Evolutionary conservation across 73 alveolate genomes (phyloP), one percentile per base, ranked within the genome.

Genomic region (Diophrys sp.): DNA sequence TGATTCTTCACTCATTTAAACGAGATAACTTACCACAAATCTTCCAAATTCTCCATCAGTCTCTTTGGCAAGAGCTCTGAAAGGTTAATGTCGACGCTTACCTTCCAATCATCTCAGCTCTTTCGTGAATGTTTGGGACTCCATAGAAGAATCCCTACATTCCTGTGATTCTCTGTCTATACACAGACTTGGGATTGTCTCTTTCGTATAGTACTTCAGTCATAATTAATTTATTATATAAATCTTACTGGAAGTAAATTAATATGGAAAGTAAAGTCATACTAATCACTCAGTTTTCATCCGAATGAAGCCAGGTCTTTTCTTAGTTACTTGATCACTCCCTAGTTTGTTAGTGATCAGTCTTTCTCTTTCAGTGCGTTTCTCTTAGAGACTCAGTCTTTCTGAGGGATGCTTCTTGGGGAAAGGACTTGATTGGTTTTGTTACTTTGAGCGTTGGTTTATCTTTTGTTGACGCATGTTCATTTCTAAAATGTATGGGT

Each of bases 91-190:
- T 2, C 31, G 23, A 18, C 0, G 62, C 54, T 23, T 82, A 82
- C 90, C 90, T 82, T 31, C 87, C 93, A 67, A 86, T 86, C 93
- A 86, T 86, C 54, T 86, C 93, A 28, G 93, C 93, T 86, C 93
- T 80, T 32, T 86, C 93, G 77, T 86, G 80, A 56, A 86, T 86
- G 83, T 86, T 86, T 31, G 93, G 93, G 33, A 79, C 87, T 32
- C 93, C 93, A 33, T 79, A 74, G 83, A 86, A 79, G 54, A 86
- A 78, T 18, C 93, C 93, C 56, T 86, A 67, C 75, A 80, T 82
- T 29, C 93, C 93, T 1, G 85, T 30, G 75, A 79, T 55, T 69
- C 87, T 79, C 56, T 79, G 33, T 80, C 93, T 86, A 74, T 77
- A 74, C 33, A 31, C 68, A 73, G 79, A 31, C 87, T 86, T 86